phyloP scores from a whole-genome alignment of 1,284 basidiomycete genomes.

The Ganoderma sp. region DNA sequence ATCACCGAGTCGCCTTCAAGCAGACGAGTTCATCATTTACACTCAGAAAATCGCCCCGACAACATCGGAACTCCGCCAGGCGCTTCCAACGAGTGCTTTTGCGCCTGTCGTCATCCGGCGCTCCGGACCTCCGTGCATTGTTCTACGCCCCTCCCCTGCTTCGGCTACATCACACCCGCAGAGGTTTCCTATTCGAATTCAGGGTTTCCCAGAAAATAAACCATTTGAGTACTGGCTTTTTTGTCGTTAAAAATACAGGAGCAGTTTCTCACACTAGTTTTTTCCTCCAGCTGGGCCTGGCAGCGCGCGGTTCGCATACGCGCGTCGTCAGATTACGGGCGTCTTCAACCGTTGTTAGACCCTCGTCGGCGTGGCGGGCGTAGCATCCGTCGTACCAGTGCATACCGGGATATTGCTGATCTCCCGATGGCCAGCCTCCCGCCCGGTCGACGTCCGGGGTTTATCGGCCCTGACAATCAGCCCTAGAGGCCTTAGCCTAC shows the following conservation, averaged over 20 bases:
- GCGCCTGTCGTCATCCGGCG: slow-evolving; percentile 1
- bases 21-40: not conserved
- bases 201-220: not conserved
- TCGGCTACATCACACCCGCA: not conserved
- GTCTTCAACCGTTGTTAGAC: slow-evolving; percentile 4
- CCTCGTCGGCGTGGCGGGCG: slow-evolving; percentile 11
- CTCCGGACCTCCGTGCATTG: not conserved
- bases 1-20: not conserved
- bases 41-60: not conserved
- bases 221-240: not conserved
- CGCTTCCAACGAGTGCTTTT: not conserved
- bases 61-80: not conserved
- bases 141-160: not conserved
- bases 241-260: not conserved
- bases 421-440: slow-evolving; percentile 14
- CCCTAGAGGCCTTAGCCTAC: slow-evolving; percentile 2
- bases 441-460: slow-evolving; percentile 13
- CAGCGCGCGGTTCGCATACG: slow-evolving; percentile 4
- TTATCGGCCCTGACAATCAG: slow-evolving; percentile 12
- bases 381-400: slow-evolving; percentile 20
- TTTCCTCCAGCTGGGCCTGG: not conserved
- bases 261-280: not conserved
- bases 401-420: slow-evolving; percentile 21
- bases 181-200: not conserved
- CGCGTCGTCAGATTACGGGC: slow-evolving; percentile 1